These are phyloP conservation scores for Neonectria hederae DNA, from an alignment of 2,329 filamentous ascomycete species.

Conservation along the genomic window DNA sequence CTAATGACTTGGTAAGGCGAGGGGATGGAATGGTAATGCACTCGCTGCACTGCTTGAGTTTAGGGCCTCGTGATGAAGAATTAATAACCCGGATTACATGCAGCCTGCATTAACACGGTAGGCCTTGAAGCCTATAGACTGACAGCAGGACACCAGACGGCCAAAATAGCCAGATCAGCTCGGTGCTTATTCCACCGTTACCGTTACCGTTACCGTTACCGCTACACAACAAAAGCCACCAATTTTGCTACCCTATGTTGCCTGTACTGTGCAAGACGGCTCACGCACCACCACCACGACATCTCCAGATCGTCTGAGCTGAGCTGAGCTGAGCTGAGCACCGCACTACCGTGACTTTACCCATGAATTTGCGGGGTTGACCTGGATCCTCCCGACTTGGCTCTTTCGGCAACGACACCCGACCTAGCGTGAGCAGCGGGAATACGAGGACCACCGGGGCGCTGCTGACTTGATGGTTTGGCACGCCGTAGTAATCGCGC, in stretches of 20 bases:
- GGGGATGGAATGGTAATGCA: not conserved
- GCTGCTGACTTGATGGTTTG: not conserved
- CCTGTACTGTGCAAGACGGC: not conserved
- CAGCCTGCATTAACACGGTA: not conserved
- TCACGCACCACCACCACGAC: not conserved
- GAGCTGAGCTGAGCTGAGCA: not conserved
- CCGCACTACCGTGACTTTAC: not conserved
- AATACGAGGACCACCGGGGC: not conserved
- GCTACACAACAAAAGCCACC: not conserved
- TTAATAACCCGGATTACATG: not conserved
- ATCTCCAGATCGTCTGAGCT: not conserved
- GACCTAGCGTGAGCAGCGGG: not conserved
- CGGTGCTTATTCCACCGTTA: not conserved
- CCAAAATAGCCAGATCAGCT: not conserved
- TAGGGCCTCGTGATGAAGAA: not conserved
- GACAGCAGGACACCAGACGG: not conserved
- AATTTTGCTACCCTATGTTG: not conserved
- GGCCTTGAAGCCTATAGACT: not conserved
- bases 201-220: not conserved
- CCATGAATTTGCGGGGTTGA: slow-evolving; percentile 6
- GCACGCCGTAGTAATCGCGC: too few species aligned
- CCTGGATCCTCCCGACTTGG: slow-evolving; percentile 8
- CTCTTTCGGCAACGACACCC: not conserved
- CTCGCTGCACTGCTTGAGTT: not conserved
- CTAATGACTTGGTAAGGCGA: not conserved